phyloP scores from a whole-genome alignment of 2,329 filamentous ascomycete species.

The Saccharata proteae region DNA sequence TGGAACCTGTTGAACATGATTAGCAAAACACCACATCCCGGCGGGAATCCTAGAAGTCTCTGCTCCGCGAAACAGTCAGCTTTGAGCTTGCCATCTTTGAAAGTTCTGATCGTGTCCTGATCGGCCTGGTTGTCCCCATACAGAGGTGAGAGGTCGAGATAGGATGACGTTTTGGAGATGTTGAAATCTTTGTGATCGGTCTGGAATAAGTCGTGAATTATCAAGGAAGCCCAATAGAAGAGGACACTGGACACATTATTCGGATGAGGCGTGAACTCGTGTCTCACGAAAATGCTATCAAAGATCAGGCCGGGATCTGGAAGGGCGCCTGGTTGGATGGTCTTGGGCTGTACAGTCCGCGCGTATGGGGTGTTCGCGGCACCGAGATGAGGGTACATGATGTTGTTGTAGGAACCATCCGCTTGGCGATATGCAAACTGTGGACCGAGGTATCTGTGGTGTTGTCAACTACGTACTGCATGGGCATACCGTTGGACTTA shows the following conservation, averaged over 20 bases:
- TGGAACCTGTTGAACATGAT: slow-evolving; percentile 64
- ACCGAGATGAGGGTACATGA: slow-evolving; percentile 39
- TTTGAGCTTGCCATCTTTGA: slow-evolving; percentile 54
- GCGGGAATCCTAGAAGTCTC: slow-evolving; percentile 52
- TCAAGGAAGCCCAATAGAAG: slow-evolving; percentile 58
- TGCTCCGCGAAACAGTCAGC: slow-evolving; percentile 56
- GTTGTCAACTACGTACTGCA: background rate
- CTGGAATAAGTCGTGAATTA: slow-evolving; percentile 49
- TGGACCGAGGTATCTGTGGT: slow-evolving; percentile 27
- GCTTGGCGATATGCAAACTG: slow-evolving; percentile 27
- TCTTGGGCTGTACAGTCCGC: slow-evolving; percentile 45
- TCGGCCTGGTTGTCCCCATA: slow-evolving; percentile 57
- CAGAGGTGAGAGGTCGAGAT: slow-evolving; percentile 58
- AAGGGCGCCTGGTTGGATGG: slow-evolving; percentile 41
- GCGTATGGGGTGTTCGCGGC: slow-evolving; percentile 50
- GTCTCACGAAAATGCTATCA: slow-evolving; percentile 50
- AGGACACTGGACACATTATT: slow-evolving; percentile 60
- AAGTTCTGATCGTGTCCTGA: slow-evolving; percentile 52
- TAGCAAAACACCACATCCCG: slow-evolving; percentile 53
- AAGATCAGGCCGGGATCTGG: slow-evolving; percentile 53
- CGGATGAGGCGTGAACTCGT: slow-evolving; percentile 48
- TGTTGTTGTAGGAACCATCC: slow-evolving; percentile 37
- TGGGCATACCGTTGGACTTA: slow-evolving; percentile 5
- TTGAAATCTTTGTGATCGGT: slow-evolving; percentile 50
- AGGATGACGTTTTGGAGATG: slow-evolving; percentile 57